Percentiles rank a stretch among this genome's conserved stretches.
Evolutionary conservation across 208 protist genomes (phyloP).

Genomic region (Crithidia sp.): DNA sequence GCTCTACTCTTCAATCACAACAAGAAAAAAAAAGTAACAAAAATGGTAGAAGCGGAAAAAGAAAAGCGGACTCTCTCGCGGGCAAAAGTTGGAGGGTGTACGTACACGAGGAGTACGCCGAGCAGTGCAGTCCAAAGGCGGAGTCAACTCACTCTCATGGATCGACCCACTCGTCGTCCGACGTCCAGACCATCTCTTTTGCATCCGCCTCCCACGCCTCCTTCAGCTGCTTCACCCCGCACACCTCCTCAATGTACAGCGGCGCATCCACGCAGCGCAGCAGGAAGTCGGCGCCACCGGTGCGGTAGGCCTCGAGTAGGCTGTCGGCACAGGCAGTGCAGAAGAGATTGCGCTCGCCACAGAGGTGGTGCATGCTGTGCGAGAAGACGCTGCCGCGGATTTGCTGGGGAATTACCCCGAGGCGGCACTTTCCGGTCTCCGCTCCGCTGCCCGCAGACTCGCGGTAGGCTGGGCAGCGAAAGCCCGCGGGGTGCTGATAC

Average conservation of each 20-base stretch:
- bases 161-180: slow-evolving; percentile 31
- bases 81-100: too few species aligned
- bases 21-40: too few species aligned
- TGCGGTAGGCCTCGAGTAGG: slow-evolving; percentile 76
- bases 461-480: slow-evolving; percentile 60
- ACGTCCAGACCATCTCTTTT: slow-evolving; percentile 32
- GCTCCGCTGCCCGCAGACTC: slow-evolving; percentile 27
- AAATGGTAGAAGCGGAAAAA: too few species aligned
- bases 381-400: slow-evolving; percentile 87
- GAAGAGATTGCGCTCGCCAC: slow-evolving; percentile 77
- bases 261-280: slow-evolving; percentile 91
- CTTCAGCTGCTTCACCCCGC: slow-evolving; percentile 76
- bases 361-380: slow-evolving; percentile 72
- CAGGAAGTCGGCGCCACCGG: slow-evolving; percentile 89
- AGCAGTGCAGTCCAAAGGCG: too few species aligned
- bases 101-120: too few species aligned
- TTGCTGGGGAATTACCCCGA: slow-evolving; percentile 89
- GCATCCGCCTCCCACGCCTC: slow-evolving; percentile 46
- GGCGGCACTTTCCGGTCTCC: slow-evolving; percentile 32
- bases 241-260: slow-evolving; percentile 74
- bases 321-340: slow-evolving; percentile 95
- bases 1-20: too few species aligned
- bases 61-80: too few species aligned
- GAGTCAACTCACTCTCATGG: background rate
- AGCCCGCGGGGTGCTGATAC: slow-evolving; percentile 91